Base-by-base conservation (phyloP, 2,329 filamentous ascomycete genomes). In the Penicillium olsonii region DNA sequence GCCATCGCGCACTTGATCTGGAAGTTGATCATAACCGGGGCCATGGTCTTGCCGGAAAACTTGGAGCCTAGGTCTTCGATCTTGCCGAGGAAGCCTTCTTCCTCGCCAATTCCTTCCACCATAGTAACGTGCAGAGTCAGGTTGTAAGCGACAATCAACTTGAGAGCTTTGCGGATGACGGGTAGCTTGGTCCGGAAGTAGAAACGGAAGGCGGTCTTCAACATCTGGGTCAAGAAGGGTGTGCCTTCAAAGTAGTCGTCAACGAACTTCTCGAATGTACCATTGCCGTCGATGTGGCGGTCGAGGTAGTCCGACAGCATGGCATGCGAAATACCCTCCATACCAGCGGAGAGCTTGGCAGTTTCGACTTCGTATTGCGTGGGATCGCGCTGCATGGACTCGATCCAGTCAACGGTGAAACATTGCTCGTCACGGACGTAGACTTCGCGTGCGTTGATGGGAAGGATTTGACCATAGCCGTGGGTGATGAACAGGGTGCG, bases 11-110 rank as follows among this genome's bases (percentile, higher is more conserved):
- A 94, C 82, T 97, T 97, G 79, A 97, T 91, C 77, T 96, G 90
- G 83, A 96, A 96, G 79, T 96, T 97, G 83, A 97, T 95, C 92
- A 97, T 95, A 68, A 96, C 92, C 11, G 92, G 92, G 14, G 92
- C 92, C 55, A 96, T 85, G 29, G 87, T 92, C 78, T 92, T 92
- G 66, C 92, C 92, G 63, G 83, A 87, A 79, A 87, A 96, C 69
- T 90, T 94, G 59, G 90, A 95, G 45, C 87, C 83, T 64, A 89
- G 84, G 64, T 94, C 88, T 43, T 92, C 85, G 57, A 97, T 92
- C 75, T 89, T 87, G 57, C 92, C 92, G 46, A 88, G 80, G 67
- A 92, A 79, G 19, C 79, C 75, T 55, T 90, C 84, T 65, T 96
- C 90, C 12, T 90, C 86, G 17, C 89, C 88, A 52, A 94, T 82